Conservation (phyloP, 106 monocot species). For the Chionographis japonica region DNA sequence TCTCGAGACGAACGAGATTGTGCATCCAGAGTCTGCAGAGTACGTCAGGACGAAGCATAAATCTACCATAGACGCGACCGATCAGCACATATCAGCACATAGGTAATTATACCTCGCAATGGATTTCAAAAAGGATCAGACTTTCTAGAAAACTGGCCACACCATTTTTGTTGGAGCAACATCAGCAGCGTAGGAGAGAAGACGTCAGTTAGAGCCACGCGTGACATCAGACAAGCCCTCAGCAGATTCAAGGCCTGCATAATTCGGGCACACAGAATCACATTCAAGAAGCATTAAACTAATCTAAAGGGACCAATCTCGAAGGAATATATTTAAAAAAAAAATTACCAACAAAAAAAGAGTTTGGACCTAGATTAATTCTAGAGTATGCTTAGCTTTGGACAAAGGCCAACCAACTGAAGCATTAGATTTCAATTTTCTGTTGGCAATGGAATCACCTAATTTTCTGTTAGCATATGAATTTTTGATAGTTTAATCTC, state of each 20-base stretch:
- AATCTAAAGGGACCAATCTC: no score
- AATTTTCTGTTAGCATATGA: not conserved
- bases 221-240: conserved; percentile 23
- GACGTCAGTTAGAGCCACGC: conserved; percentile 14
- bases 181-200: conserved; percentile 14
- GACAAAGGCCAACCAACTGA: no score
- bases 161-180: conserved; percentile 23
- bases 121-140: not conserved
- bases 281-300: not conserved
- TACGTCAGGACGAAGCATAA: no score
- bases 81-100: not conserved
- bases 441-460: no score
- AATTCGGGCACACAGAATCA: not conserved
- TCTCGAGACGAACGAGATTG: no score
- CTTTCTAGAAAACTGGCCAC: conserved; percentile 16
- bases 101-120: not conserved
- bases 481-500: not conserved
- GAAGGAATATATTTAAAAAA: no score
- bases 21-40: no score
- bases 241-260: conserved; percentile 35
- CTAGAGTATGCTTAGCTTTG: no score
- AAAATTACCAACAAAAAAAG: no score
- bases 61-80: not conserved
- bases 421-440: no score
- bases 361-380: no score